Conservation (phyloP, 495 filamentous ascomycete genomes). For the Elaphomyces granulatus region DNA sequence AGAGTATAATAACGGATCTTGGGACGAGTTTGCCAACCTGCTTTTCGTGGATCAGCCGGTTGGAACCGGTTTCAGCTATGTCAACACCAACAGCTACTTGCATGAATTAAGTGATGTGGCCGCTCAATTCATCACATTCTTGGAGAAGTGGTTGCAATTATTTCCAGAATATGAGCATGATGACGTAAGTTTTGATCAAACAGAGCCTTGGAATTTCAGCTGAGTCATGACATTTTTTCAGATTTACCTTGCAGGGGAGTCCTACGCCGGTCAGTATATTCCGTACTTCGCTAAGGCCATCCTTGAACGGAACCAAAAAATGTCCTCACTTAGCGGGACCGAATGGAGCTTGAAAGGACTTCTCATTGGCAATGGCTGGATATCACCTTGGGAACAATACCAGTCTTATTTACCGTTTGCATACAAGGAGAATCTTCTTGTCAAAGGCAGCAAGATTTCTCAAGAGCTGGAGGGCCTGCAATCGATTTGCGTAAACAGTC, state of each 20-base stretch:
- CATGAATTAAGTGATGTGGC: conserved; percentile 83
- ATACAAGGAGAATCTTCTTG: conserved; percentile 56
- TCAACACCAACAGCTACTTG: conserved; percentile 70
- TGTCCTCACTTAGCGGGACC: conserved; percentile 13
- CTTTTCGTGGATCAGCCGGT: conserved; percentile 96
- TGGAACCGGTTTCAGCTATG: conserved; percentile 92
- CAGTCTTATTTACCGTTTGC: conserved; percentile 70
- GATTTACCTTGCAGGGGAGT: conserved; percentile 92
- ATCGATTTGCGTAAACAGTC: conserved; percentile 42
- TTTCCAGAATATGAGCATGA: conserved; percentile 90
- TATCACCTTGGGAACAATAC: conserved; percentile 80
- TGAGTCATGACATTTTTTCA: conserved; percentile 25
- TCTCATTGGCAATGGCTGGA: conserved; percentile 95
- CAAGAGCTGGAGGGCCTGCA: conserved; percentile 55
- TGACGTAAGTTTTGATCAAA: conserved; percentile 50
- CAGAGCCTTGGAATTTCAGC: conserved; percentile 15
- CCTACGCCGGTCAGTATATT: conserved; percentile 93
- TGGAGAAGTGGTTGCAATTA: conserved; percentile 77
- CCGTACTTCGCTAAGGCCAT: conserved; percentile 88
- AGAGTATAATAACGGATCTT: conserved; percentile 74
- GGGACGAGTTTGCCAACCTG: conserved; percentile 94
- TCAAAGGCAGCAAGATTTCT: conserved; percentile 47
- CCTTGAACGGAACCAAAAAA: conserved; percentile 56
- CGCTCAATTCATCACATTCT: conserved; percentile 68
- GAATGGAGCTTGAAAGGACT: conserved; percentile 76